Conservation (phyloP, 164 flowering plant species). For the Tetrastigma voinierianum region DNA sequence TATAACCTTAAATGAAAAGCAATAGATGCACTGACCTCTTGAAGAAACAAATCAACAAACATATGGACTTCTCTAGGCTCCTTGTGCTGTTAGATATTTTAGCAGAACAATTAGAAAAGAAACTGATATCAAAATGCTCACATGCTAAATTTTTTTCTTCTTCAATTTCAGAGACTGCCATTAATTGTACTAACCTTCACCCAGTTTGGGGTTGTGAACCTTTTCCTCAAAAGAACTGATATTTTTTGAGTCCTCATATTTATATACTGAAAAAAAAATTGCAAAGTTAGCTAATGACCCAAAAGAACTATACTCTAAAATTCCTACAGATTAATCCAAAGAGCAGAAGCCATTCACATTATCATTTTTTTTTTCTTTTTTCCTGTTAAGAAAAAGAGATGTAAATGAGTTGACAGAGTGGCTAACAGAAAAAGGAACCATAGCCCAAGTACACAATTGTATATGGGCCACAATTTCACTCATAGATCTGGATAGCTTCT, state of each 20-base stretch:
- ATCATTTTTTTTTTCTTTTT: too few relatives aligned
- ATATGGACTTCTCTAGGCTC: constrained; percentile 99
- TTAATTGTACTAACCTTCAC: constrained; percentile 61
- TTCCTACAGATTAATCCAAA: too few relatives aligned
- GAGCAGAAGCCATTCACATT: too few relatives aligned
- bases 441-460: too few relatives aligned
- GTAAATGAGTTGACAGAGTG: too few relatives aligned
- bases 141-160: not conserved
- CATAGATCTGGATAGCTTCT: too few relatives aligned
- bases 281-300: not conserved
- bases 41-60: constrained; percentile 95
- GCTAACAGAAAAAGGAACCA: too few relatives aligned
- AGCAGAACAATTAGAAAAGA: constrained; percentile 16
- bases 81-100: constrained; percentile 71
- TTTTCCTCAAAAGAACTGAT: constrained; percentile 77
- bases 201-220: constrained; percentile 97
- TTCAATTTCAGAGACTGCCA: not conserved
- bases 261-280: constrained; percentile 57
- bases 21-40: constrained; percentile 60
- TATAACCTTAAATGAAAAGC: not conserved
- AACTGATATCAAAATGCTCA: not conserved
- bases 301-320: too few relatives aligned
- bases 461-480: too few relatives aligned
- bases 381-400: too few relatives aligned
- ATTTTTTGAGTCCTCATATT: constrained; percentile 77